Conservation (phyloP, 805 yeast species). For the Millerago galiae region DNA sequence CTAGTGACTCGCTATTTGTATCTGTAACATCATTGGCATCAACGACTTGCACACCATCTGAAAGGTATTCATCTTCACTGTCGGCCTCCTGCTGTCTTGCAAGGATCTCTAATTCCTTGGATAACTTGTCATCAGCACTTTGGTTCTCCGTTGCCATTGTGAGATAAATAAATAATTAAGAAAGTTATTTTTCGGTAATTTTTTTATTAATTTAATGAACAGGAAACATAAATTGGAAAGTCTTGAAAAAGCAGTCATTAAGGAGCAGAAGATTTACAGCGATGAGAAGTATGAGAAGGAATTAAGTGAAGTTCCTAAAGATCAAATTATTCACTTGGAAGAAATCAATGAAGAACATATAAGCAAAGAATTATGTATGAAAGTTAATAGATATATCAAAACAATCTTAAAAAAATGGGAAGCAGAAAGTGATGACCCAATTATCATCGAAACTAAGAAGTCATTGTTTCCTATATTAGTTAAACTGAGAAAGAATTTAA, state of each 20-base stretch:
- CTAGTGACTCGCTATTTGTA: slow-evolving; percentile 58
- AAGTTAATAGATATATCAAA: slow-evolving; percentile 25
- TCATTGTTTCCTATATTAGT: slow-evolving; percentile 48
- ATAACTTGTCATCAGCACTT: slow-evolving; percentile 1
- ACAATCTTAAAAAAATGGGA: slow-evolving; percentile 33
- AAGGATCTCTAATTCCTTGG: slow-evolving; percentile 13
- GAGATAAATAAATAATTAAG: no score
- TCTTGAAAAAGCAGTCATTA: not conserved
- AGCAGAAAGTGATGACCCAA: slow-evolving; percentile 9
- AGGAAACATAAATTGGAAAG: slow-evolving; percentile 3
- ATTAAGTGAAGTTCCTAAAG: slow-evolving; percentile 6
- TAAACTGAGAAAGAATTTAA: slow-evolving; percentile 37
- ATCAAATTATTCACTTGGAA: slow-evolving; percentile 12
- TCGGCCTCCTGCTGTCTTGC: slow-evolving; percentile 22
- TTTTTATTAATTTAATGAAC: not conserved
- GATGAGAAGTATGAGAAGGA: not conserved
- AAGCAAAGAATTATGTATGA: slow-evolving; percentile 13
- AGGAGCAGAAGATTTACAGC: slow-evolving; percentile 1
- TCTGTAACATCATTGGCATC: slow-evolving; percentile 39
- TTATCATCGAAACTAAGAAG: slow-evolving; percentile 41
- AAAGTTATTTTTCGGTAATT: no score
- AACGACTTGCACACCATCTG: slow-evolving; percentile 37
- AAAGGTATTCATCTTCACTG: slow-evolving; percentile 32
- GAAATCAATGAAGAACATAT: slow-evolving; percentile 10
- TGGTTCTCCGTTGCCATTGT: not conserved